Evolutionary conservation across 73 alveolate genomes (phyloP).

Genomic region (Tetrahymena elliotti): DNA sequence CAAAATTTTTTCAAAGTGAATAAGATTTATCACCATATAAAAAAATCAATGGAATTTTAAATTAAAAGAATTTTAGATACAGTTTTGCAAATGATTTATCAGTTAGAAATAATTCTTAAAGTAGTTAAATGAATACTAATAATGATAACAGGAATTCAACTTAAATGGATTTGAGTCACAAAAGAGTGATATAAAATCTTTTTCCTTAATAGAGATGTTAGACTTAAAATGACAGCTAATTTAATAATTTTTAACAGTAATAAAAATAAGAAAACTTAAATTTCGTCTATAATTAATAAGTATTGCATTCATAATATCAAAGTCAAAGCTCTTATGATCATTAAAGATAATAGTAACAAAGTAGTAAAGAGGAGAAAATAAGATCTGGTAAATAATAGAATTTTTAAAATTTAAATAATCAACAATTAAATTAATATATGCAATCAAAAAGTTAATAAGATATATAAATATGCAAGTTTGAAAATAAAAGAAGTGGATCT

Average conservation of each 20-base stretch:
- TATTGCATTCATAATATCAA: too few relatives aligned
- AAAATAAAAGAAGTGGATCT: not conserved
- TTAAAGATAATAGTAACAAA: not conserved
- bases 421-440: not conserved
- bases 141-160: not conserved
- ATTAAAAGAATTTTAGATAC: not conserved
- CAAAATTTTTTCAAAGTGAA: not conserved
- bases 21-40: not conserved
- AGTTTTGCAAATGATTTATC: not conserved
- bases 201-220: not conserved
- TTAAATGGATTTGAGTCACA: not conserved
- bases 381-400: not conserved
- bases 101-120: not conserved
- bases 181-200: not conserved
- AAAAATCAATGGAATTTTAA: not conserved
- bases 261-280: too few relatives aligned
- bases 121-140: too few relatives aligned
- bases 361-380: not conserved
- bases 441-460: not conserved
- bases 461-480: not conserved
- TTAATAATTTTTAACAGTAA: too few relatives aligned
- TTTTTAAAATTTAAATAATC: too few relatives aligned
- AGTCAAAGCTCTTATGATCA: too few relatives aligned
- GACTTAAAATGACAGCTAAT: not conserved
- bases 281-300: too few relatives aligned